Conservation (phyloP, 2,329 filamentous ascomycete genomes). For the Colletotrichum lentis region DNA sequence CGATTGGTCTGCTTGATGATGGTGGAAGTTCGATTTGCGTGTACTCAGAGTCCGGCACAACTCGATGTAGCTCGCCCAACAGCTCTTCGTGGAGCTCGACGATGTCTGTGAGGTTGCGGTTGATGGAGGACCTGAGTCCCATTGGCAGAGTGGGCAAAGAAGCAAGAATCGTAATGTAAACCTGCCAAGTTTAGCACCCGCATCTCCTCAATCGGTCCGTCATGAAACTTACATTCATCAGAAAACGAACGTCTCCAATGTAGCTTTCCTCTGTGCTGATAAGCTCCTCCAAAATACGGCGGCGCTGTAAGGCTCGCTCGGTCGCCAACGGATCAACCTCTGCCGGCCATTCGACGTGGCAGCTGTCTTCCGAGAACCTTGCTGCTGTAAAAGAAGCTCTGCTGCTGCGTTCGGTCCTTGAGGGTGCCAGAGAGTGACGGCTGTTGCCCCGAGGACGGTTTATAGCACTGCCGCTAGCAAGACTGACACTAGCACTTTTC, state of each 20-base stretch:
- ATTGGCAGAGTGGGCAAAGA: conserved; percentile 72
- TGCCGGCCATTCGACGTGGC: conserved; percentile 63
- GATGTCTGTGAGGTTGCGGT: conserved; percentile 80
- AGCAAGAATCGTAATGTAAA: conserved; percentile 78
- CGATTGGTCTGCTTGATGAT: conserved; percentile 34
- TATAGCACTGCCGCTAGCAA: conserved; percentile 74
- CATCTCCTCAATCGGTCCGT: conserved; percentile 3
- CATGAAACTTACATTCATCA: conserved; percentile 74
- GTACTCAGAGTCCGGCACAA: conserved; percentile 74
- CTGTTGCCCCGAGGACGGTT: conserved; percentile 66
- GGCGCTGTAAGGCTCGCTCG: conserved; percentile 76
- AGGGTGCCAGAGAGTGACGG: conserved; percentile 60
- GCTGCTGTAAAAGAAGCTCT: conserved; percentile 66
- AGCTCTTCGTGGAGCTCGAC: conserved; percentile 85
- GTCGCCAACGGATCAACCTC: conserved; percentile 73
- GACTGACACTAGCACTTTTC: conserved; percentile 81
- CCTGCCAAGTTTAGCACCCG: conserved; percentile 53
- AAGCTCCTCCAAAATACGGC: conserved; percentile 84
- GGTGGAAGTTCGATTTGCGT: conserved; percentile 52
- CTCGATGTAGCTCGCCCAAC: conserved; percentile 74
- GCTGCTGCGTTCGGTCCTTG: conserved; percentile 69
- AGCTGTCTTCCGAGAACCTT: conserved; percentile 72
- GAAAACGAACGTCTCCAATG: conserved; percentile 83
- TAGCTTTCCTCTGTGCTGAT: conserved; percentile 88
- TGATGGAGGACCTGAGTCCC: conserved; percentile 75